Evolutionary conservation across 306 rosid species (phyloP).

Genomic region (Vigna angularis): DNA sequence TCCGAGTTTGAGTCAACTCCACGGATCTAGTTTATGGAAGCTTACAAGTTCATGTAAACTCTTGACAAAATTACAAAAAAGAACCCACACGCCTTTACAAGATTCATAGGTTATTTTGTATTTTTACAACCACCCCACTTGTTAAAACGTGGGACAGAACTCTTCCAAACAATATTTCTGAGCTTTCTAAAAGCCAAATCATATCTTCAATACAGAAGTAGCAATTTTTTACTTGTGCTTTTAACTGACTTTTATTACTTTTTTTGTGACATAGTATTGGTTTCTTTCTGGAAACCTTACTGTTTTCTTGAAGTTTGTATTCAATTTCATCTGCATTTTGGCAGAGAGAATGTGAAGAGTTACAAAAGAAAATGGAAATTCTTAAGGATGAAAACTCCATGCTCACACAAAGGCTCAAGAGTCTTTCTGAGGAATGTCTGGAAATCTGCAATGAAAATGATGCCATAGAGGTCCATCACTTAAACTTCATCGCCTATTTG

Average conservation of each 20-base stretch:
- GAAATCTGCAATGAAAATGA: constrained; percentile 46
- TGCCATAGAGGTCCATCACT: constrained; percentile 52
- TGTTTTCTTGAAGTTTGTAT: constrained; percentile 4
- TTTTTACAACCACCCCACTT: constrained; percentile 25
- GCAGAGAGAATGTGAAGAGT: constrained; percentile 58
- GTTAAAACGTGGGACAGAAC: not conserved
- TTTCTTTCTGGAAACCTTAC: not conserved
- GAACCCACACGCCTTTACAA: not conserved
- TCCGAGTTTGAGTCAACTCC: no score
- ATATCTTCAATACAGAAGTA: constrained; percentile 20
- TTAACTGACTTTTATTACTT: constrained; percentile 6
- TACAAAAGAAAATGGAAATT: constrained; percentile 34
- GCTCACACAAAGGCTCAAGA: constrained; percentile 40
- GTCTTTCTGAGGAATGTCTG: constrained; percentile 53
- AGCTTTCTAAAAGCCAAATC: not conserved
- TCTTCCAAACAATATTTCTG: not conserved
- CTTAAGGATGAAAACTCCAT: constrained; percentile 42
- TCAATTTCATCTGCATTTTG: constrained; percentile 30
- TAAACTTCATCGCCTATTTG: constrained; percentile 30
- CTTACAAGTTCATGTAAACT: no score
- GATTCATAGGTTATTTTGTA: constrained; percentile 3
- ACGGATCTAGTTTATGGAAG: no score
- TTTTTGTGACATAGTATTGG: constrained; percentile 11
- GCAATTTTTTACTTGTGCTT: constrained; percentile 20
- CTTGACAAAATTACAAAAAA: not conserved